A percentile compares a stretch with the other conserved stretches of the same genome.
phyloP scores from a whole-genome alignment of 129 eudicot species.

The Artemisia argyi region DNA sequence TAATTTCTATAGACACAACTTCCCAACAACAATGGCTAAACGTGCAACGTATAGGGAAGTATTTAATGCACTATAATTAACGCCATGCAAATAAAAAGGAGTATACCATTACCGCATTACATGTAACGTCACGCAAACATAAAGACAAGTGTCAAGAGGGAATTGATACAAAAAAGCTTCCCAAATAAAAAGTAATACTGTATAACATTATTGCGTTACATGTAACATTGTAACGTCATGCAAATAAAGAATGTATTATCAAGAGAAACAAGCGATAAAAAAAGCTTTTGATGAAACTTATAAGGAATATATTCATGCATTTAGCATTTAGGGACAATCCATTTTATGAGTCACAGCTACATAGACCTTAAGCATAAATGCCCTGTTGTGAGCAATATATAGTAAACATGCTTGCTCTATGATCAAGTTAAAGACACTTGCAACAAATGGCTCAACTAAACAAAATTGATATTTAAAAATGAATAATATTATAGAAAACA shows the following conservation, averaged over 20 bases:
- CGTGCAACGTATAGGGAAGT: slow-evolving; percentile 11
- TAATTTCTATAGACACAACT: neutral
- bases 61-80: neutral
- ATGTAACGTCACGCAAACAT: slow-evolving; percentile 13
- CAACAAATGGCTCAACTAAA: neutral
- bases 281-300: neutral
- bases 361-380: too few species aligned
- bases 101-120: neutral
- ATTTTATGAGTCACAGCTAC: neutral
- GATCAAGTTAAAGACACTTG: neutral
- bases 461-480: neutral
- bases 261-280: slow-evolving; percentile 4
- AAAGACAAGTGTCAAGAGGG: slow-evolving; percentile 1
- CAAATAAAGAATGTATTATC: slow-evolving; percentile 3
- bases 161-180: neutral
- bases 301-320: too few species aligned
- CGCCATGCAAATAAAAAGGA: neutral
- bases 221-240: slow-evolving; percentile 2
- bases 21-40: neutral
- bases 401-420: neutral
- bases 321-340: neutral
- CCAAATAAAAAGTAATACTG: neutral
- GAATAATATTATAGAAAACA: neutral
- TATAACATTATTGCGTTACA: neutral
- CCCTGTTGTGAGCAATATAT: neutral